These are phyloP conservation scores for Podaxis sp. DNA, from an alignment of 768 basidiomycete species.

Conservation along the genomic window DNA sequence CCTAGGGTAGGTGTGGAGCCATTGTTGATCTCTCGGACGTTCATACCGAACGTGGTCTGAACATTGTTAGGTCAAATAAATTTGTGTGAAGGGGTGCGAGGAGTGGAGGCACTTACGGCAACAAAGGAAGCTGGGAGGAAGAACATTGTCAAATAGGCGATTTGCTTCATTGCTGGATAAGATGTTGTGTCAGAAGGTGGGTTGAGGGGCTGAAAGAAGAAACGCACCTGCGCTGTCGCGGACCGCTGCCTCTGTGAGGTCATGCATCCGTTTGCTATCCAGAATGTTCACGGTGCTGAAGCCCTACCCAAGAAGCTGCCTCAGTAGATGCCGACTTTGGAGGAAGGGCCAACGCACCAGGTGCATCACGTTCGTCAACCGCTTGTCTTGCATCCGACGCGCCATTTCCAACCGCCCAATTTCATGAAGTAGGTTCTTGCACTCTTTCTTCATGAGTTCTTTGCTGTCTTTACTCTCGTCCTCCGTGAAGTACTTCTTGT, in stretches of 20 bases:
- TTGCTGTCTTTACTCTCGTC: constrained; percentile 1
- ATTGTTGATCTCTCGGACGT: constrained; percentile 32
- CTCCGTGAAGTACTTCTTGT: constrained; percentile 6
- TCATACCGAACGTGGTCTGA: constrained; percentile 48
- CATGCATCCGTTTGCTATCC: constrained; percentile 41
- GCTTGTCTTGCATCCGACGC: constrained; percentile 29
- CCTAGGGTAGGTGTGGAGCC: constrained; percentile 26
- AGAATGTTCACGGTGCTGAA: constrained; percentile 48
- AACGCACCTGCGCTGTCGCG: constrained; percentile 28
- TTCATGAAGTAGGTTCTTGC: constrained; percentile 35
- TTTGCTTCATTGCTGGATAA: constrained; percentile 41
- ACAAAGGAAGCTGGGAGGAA: constrained; percentile 55
- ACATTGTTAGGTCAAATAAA: background rate
- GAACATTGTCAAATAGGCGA: constrained; percentile 57
- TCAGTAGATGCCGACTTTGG: constrained; percentile 23
- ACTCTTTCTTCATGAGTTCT: constrained; percentile 31
- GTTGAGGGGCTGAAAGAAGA: background rate
- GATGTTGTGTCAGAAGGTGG: background rate
- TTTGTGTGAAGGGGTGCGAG: too few species aligned
- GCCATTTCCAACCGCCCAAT: constrained; percentile 37
- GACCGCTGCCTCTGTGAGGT: constrained; percentile 39
- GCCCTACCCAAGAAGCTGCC: constrained; percentile 31
- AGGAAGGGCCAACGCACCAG: constrained; percentile 22
- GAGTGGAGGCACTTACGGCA: constrained; percentile 25
- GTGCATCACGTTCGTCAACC: constrained; percentile 40